These are phyloP conservation scores for Baorangia bicolor DNA, from an alignment of 768 basidiomycete species.

Conservation along the genomic window DNA sequence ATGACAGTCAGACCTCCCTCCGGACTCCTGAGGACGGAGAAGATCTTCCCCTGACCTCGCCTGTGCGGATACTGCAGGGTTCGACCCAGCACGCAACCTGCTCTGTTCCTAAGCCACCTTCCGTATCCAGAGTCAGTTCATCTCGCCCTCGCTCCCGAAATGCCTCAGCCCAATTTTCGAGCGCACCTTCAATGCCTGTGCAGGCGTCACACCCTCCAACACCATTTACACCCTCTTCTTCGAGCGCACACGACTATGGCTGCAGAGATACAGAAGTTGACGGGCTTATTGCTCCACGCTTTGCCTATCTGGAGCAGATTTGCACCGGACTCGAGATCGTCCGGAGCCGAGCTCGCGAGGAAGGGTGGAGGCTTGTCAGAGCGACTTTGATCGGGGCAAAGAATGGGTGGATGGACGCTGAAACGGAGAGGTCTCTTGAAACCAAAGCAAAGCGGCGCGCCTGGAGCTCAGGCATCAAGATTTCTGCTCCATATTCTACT, in stretches of 20 bases:
- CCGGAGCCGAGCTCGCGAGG: conserved; percentile 40
- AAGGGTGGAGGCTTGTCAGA: conserved; percentile 41
- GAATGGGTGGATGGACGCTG: conserved; percentile 29
- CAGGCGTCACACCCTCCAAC: neutral
- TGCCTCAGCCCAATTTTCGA: conserved; percentile 3
- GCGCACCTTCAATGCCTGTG: neutral
- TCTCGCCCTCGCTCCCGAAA: conserved; percentile 29
- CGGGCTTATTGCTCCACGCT: conserved; percentile 16
- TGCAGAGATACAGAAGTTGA: conserved; percentile 2
- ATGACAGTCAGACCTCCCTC: conserved; percentile 24
- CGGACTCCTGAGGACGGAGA: conserved; percentile 30
- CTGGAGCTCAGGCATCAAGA: conserved; percentile 57
- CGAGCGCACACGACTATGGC: neutral
- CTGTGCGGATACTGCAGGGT: neutral
- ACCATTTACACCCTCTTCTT: conserved; percentile 7
- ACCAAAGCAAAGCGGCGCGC: conserved; percentile 61
- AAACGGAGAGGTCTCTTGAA: conserved; percentile 44
- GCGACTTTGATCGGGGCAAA: conserved; percentile 18
- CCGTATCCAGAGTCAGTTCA: conserved; percentile 24
- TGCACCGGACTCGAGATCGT: conserved; percentile 42
- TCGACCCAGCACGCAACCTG: neutral
- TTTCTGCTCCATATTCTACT: conserved; percentile 30
- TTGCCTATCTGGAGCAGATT: conserved; percentile 36
- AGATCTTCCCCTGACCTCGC: conserved; percentile 6
- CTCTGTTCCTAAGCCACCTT: conserved; percentile 1